These are phyloP conservation scores for Podospora sp. DNA, from an alignment of 495 filamentous ascomycete genomes.

Conservation along the genomic window DNA sequence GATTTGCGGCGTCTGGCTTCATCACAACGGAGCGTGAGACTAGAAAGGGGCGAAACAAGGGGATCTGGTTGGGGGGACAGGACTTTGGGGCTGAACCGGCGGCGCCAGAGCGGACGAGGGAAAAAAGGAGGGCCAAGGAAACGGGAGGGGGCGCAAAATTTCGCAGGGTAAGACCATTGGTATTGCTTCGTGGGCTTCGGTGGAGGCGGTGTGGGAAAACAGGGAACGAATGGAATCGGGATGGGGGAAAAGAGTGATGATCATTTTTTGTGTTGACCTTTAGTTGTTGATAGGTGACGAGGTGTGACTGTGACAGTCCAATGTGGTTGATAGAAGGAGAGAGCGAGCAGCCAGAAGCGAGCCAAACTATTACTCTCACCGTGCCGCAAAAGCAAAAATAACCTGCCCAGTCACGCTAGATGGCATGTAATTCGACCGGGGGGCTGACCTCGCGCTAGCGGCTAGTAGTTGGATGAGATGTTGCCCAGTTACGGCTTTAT, in stretches of 20 bases:
- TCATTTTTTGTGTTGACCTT: constrained; percentile 11
- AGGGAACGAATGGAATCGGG: neutral
- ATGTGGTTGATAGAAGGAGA: constrained; percentile 14
- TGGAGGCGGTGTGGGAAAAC: neutral
- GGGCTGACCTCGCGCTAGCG: neutral
- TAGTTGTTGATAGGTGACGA: constrained; percentile 13
- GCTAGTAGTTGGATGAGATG: constrained; percentile 15
- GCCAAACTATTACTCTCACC: constrained; percentile 12
- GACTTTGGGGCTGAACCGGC: neutral
- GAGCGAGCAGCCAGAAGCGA: constrained; percentile 14
- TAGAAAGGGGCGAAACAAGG: neutral
- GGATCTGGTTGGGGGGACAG: neutral
- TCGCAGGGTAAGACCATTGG: neutral
- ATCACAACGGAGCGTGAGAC: neutral
- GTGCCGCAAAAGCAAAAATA: constrained; percentile 20
- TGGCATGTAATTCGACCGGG: constrained; percentile 2
- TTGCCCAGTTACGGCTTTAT: neutral
- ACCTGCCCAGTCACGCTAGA: constrained; percentile 17
- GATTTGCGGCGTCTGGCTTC: neutral
- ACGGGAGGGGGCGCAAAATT: neutral
- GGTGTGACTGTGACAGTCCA: constrained; percentile 14
- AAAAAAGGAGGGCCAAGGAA: neutral
- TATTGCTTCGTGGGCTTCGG: neutral
- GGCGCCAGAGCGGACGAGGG: neutral
- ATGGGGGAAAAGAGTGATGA: constrained; percentile 8